Conservation (phyloP, 257 asterid genomes). For the Thymus mandschuricus region DNA sequence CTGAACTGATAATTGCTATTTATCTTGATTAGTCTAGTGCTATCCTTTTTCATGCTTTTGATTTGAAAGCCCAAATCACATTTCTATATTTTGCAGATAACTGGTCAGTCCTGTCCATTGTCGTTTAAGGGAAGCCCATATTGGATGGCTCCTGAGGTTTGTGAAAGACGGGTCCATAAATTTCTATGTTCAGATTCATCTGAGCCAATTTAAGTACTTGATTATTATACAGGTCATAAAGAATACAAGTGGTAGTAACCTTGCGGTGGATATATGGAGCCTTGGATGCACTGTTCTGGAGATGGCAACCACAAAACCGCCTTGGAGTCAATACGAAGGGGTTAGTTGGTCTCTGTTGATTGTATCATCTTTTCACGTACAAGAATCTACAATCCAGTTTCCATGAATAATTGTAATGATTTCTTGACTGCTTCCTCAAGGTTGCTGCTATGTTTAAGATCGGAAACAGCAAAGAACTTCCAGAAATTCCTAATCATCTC, state of each 20-base stretch:
- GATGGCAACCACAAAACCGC: slow-evolving; percentile 80
- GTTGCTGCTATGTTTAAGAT: slow-evolving; percentile 58
- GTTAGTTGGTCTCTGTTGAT: slow-evolving; percentile 36
- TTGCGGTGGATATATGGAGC: slow-evolving; percentile 84
- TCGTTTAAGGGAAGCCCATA: slow-evolving; percentile 68
- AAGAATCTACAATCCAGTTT: background rate
- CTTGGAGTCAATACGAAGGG: slow-evolving; percentile 74
- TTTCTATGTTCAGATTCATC: slow-evolving; percentile 23
- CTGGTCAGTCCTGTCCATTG: slow-evolving; percentile 51
- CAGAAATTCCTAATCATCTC: slow-evolving; percentile 59
- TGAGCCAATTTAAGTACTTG: slow-evolving; percentile 19
- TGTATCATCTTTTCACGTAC: slow-evolving; percentile 4
- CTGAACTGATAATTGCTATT: background rate
- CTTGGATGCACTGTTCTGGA: slow-evolving; percentile 74
- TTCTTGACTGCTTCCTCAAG: slow-evolving; percentile 35
- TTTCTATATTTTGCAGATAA: slow-evolving; percentile 50
- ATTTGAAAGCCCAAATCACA: slow-evolving; percentile 20
- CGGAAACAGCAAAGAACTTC: slow-evolving; percentile 59
- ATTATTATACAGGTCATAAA: slow-evolving; percentile 45
- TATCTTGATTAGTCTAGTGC: background rate
- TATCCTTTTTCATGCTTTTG: background rate
- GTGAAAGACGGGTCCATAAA: slow-evolving; percentile 11
- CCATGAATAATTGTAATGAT: background rate
- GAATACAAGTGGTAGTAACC: slow-evolving; percentile 49
- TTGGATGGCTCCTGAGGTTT: slow-evolving; percentile 80